These are phyloP conservation scores for Cercis canadensis DNA, from an alignment of 306 rosid genomes.

Conservation along the genomic window DNA sequence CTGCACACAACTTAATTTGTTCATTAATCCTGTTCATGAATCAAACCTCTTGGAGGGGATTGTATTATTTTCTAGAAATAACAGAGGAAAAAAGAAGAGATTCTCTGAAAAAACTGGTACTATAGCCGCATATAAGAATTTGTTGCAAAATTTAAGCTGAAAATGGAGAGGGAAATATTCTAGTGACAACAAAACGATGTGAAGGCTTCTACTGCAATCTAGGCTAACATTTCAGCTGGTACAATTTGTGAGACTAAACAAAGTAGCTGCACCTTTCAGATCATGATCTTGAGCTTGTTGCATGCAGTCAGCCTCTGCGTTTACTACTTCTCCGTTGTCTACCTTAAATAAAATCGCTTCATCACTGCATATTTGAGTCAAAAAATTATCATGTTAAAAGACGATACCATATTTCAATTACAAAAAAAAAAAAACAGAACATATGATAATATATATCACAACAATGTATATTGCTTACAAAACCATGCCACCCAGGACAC, in stretches of 20 bases:
- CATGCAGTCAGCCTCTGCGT: conserved; percentile 53
- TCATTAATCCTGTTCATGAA: conserved; percentile 15
- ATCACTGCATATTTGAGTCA: conserved; percentile 53
- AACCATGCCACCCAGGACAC: not conserved
- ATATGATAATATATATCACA: not conserved
- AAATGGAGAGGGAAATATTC: not conserved
- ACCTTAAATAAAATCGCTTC: conserved; percentile 58
- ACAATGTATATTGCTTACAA: not conserved
- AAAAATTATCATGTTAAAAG: conserved; percentile 5
- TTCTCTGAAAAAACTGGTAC: conserved; percentile 25
- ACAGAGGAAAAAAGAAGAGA: not conserved
- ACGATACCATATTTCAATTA: not conserved
- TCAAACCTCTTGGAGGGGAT: not conserved
- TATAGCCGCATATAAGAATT: not conserved
- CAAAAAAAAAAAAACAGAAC: not conserved
- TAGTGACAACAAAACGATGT: conserved; percentile 17
- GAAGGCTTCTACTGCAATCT: conserved; percentile 30
- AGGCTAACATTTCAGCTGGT: conserved; percentile 44
- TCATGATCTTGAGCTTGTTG: conserved; percentile 66
- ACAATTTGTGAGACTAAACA: conserved; percentile 68
- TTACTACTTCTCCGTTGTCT: conserved; percentile 35
- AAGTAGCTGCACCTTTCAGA: conserved; percentile 70
- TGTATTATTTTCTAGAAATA: not conserved
- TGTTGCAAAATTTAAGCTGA: not conserved
- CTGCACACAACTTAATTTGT: not conserved